Evolutionary conservation across 345 rosid species (phyloP).

Genomic region (Psidium guajava): DNA sequence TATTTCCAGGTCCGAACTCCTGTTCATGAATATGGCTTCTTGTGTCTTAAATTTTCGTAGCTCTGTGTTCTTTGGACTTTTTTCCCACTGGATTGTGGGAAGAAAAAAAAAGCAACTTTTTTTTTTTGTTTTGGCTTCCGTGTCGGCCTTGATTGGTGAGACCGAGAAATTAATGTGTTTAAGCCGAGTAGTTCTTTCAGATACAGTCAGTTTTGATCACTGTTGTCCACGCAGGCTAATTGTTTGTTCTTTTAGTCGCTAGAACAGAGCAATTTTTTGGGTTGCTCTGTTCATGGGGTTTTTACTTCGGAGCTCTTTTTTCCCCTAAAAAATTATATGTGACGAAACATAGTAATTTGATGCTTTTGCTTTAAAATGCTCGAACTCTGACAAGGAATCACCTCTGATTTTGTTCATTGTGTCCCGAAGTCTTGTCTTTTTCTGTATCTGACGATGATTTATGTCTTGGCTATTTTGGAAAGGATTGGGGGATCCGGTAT

Average conservation of each 20-base stretch:
- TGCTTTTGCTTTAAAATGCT: not conserved
- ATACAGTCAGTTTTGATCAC: not conserved
- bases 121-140: not conserved
- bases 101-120: accelerated
- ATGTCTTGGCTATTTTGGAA: not conserved
- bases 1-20: not conserved
- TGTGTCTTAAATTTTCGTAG: not conserved
- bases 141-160: not conserved
- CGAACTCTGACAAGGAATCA: not conserved
- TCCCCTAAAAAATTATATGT: not conserved
- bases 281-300: not conserved
- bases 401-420: not conserved
- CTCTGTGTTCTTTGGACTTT: not conserved
- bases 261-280: not conserved
- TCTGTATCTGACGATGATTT: not conserved
- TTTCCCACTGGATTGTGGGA: not conserved
- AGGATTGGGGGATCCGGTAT: slow-evolving; percentile 91
- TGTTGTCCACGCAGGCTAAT: not conserved
- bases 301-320: not conserved
- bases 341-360: not conserved
- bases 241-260: not conserved
- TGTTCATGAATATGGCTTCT: not conserved
- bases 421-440: not conserved
- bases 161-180: not conserved
- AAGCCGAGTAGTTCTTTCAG: not conserved